Evolutionary conservation across 108 stramenopile genomes (phyloP).

Genomic region (Thalassiosira profunda): DNA sequence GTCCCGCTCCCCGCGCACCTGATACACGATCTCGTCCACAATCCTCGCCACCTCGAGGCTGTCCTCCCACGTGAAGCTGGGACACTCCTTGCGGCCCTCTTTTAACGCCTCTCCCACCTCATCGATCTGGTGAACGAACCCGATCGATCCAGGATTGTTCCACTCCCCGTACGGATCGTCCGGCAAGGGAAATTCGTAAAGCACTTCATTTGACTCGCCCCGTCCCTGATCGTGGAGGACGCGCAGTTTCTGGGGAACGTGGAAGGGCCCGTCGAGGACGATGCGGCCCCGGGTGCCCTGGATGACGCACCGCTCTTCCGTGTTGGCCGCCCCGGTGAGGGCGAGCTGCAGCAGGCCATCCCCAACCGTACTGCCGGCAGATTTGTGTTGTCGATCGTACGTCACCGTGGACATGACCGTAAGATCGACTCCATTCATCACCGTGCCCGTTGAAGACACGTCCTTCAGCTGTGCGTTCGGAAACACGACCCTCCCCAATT

Average conservation of each 20-base stretch:
- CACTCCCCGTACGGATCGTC: constrained; percentile 49
- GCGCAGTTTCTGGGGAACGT: constrained; percentile 58
- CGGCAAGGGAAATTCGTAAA: constrained; percentile 49
- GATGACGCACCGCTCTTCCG: constrained; percentile 47
- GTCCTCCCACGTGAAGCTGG: constrained; percentile 38
- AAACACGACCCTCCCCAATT: constrained; percentile 49
- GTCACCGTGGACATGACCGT: constrained; percentile 37
- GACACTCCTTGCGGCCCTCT: constrained; percentile 41
- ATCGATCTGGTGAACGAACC: constrained; percentile 52
- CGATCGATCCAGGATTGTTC: constrained; percentile 58
- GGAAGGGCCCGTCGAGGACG: constrained; percentile 60
- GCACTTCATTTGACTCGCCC: constrained; percentile 27
- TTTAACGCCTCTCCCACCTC: constrained; percentile 43
- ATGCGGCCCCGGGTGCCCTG: constrained; percentile 65
- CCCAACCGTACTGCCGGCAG: constrained; percentile 2
- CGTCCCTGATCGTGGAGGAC: constrained; percentile 49
- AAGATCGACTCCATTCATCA: constrained; percentile 54
- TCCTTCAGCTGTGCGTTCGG: constrained; percentile 17
- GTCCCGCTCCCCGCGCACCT: constrained; percentile 20
- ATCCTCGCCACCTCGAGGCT: constrained; percentile 50
- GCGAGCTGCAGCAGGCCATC: constrained; percentile 55
- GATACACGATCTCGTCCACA: constrained; percentile 47
- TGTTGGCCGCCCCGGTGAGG: constrained; percentile 54
- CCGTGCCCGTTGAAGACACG: constrained; percentile 43
- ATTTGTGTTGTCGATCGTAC: constrained; percentile 7